Percentiles rank a stretch among this genome's conserved stretches.
These are phyloP conservation scores for Neopestalotiopsis sp. DNA, from an alignment of 2,329 filamentous ascomycete genomes.

Conservation along the genomic window DNA sequence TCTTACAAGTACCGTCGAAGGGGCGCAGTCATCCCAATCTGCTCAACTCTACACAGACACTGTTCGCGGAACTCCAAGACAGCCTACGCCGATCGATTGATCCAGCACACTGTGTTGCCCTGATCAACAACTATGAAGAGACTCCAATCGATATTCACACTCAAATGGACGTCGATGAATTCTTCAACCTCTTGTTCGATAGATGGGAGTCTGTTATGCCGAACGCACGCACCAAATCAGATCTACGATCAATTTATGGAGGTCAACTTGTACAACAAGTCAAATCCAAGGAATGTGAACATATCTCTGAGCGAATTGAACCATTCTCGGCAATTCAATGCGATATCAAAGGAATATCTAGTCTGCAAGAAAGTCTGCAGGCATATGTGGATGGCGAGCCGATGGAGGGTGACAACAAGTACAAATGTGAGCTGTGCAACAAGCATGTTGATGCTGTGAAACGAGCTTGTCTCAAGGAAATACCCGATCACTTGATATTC, in stretches of 20 bases:
- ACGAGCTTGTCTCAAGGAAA: constrained; percentile 86
- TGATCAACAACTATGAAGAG: constrained; percentile 84
- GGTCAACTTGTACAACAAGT: constrained; percentile 94
- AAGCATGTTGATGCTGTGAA: constrained; percentile 93
- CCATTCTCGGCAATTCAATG: constrained; percentile 95
- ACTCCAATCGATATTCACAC: constrained; percentile 82
- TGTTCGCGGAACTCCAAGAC: constrained; percentile 89
- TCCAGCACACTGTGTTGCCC: constrained; percentile 72
- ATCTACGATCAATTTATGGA: constrained; percentile 84
- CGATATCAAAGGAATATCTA: constrained; percentile 91
- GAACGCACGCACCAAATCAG: constrained; percentile 69
- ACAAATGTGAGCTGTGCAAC: constrained; percentile 92
- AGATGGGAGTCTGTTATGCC: constrained; percentile 85
- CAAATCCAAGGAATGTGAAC: constrained; percentile 90
- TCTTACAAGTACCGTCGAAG: constrained; percentile 68
- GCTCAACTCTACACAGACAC: constrained; percentile 76
- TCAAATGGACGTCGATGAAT: constrained; percentile 99
- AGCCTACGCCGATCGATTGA: constrained; percentile 77
- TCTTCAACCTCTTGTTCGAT: constrained; percentile 93
- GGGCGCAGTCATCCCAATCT: constrained; percentile 67
- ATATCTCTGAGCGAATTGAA: constrained; percentile 90
- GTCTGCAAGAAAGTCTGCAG: constrained; percentile 83
- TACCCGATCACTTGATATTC: constrained; percentile 94
- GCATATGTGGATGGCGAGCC: constrained; percentile 97
- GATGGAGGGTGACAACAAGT: constrained; percentile 98